Conservation (phyloP, 345 rosid species). For the Clarkia xantiana region DNA sequence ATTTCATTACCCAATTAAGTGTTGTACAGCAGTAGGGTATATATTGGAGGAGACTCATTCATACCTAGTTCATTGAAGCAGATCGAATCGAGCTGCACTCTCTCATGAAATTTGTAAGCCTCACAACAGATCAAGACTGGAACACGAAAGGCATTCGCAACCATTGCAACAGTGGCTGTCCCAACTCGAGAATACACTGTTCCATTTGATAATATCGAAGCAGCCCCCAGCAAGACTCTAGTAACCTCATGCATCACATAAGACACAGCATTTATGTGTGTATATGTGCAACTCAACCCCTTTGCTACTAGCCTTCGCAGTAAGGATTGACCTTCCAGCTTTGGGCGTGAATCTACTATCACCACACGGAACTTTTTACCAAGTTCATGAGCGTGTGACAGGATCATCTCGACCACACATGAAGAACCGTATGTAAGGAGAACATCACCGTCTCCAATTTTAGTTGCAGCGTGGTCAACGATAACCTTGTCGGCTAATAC, state of each 20-base stretch:
- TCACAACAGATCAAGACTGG: constrained; percentile 94
- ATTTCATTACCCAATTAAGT: no score
- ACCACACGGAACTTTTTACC: constrained; percentile 76
- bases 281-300: constrained; percentile 77
- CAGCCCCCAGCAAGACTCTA: constrained; percentile 81
- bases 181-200: constrained; percentile 91
- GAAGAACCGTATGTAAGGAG: constrained; percentile 79
- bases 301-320: constrained; percentile 71
- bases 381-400: constrained; percentile 73
- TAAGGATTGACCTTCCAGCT: constrained; percentile 73
- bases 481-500: constrained; percentile 60
- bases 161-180: constrained; percentile 92
- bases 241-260: constrained; percentile 93
- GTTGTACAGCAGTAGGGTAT: no score
- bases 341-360: constrained; percentile 88
- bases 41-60: no score
- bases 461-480: constrained; percentile 69
- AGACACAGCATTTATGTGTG: constrained; percentile 85
- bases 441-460: constrained; percentile 89
- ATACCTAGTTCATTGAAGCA: constrained; percentile 89
- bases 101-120: constrained; percentile 89
- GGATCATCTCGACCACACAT: constrained; percentile 77
- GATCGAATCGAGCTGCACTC: constrained; percentile 91
- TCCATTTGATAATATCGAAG: constrained; percentile 87
- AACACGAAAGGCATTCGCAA: constrained; percentile 62